A percentile compares a stretch with the other conserved stretches of the same genome.
These are phyloP conservation scores for Magnusiomyces suaveolens DNA, from an alignment of 1,139 yeast genomes.

Conservation along the genomic window DNA sequence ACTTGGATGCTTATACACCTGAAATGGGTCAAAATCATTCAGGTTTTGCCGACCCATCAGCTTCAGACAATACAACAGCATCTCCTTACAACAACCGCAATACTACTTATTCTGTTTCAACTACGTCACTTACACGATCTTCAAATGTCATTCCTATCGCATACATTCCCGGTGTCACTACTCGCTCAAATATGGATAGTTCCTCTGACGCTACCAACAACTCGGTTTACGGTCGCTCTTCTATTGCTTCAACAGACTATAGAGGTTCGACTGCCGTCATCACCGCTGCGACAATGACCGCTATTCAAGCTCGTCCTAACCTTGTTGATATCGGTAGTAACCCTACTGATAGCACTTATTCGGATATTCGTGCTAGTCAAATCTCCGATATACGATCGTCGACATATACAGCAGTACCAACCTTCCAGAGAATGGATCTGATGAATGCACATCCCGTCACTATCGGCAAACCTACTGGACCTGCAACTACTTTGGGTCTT, in stretches of 20 bases:
- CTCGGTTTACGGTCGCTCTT: conserved; percentile 18
- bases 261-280: conserved; percentile 28
- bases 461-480: conserved; percentile 4
- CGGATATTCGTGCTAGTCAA: background rate
- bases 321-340: conserved; percentile 23
- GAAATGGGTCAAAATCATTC: too few relatives aligned
- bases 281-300: conserved; percentile 25
- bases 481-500: conserved; percentile 1
- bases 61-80: too few relatives aligned
- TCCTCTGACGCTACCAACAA: background rate
- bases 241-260: conserved; percentile 28
- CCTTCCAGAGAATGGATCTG: conserved; percentile 5
- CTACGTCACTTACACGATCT: conserved; percentile 47
- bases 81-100: background rate
- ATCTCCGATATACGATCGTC: background rate
- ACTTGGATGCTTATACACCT: background rate
- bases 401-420: conserved; percentile 1
- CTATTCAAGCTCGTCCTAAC: conserved; percentile 27
- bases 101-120: conserved; percentile 3
- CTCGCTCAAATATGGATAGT: conserved; percentile 14
- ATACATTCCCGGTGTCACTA: conserved; percentile 75
- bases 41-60: too few relatives aligned
- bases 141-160: conserved; percentile 89
- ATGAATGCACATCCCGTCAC: conserved; percentile 10
- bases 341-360: background rate